Conservation (phyloP, 2,329 filamentous ascomycete species). For the Fusarium camptoceras region DNA sequence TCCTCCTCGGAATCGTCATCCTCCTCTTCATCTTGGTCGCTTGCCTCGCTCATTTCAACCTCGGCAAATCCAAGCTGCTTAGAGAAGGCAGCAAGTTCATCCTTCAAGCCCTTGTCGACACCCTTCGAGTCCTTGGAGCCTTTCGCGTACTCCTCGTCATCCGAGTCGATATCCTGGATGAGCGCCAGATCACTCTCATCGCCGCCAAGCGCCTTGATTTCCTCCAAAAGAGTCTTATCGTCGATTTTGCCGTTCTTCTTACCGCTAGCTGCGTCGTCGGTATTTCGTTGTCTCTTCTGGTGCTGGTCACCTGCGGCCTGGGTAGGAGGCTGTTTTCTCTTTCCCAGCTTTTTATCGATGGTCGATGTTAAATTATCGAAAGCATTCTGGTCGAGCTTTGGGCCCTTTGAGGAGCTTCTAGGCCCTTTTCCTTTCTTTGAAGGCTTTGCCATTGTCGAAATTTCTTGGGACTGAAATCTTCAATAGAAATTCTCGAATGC, state of each 20-base stretch:
- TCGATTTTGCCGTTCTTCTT: slow-evolving; percentile 47
- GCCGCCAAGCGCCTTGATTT: slow-evolving; percentile 73
- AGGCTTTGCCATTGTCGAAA: slow-evolving; percentile 50
- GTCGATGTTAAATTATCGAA: slow-evolving; percentile 66
- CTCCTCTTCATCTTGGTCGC: slow-evolving; percentile 53
- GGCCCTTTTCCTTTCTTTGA: slow-evolving; percentile 53
- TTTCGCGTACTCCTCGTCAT: slow-evolving; percentile 53
- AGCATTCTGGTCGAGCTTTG: slow-evolving; percentile 61
- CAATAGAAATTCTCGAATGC: slow-evolving; percentile 36
- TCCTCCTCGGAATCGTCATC: slow-evolving; percentile 52
- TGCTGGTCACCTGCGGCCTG: slow-evolving; percentile 50
- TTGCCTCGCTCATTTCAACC: slow-evolving; percentile 51
- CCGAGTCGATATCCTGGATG: slow-evolving; percentile 64
- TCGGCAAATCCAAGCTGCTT: slow-evolving; percentile 55
- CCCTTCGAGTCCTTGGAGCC: slow-evolving; percentile 47
- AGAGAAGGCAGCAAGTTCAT: slow-evolving; percentile 54
- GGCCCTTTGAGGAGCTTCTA: slow-evolving; percentile 37
- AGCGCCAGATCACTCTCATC: slow-evolving; percentile 73
- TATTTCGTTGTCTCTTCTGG: slow-evolving; percentile 55
- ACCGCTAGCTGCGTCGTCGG: slow-evolving; percentile 35
- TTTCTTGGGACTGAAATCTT: slow-evolving; percentile 30
- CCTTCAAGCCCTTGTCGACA: slow-evolving; percentile 57
- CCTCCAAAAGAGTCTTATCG: slow-evolving; percentile 64
- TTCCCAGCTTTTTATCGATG: slow-evolving; percentile 66
- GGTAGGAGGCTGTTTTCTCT: slow-evolving; percentile 58